Conservation (phyloP, 345 rosid genomes). For the Theobroma cacao region DNA sequence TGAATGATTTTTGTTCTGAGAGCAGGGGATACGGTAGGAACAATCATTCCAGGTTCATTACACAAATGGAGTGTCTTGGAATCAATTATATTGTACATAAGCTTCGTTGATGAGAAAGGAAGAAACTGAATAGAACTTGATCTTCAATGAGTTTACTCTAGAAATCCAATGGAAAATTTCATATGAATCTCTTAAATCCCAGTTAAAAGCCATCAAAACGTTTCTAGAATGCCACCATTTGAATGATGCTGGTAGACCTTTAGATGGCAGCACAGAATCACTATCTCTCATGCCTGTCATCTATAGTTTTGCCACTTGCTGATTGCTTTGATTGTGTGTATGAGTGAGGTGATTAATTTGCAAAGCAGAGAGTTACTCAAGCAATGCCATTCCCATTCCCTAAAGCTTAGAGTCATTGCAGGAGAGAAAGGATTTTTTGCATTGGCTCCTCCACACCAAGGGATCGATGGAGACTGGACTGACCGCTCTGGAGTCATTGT, state of each 20-base stretch:
- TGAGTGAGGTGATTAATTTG: not conserved
- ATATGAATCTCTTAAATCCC: not conserved
- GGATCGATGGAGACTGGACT: constrained; percentile 63
- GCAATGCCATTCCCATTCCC: not conserved
- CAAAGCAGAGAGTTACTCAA: not conserved
- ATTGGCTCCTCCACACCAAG: constrained; percentile 63
- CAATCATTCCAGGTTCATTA: not conserved
- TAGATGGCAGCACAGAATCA: not conserved
- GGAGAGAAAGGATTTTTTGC: constrained; percentile 57
- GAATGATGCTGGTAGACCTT: not conserved
- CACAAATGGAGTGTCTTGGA: not conserved
- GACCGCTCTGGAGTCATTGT: constrained; percentile 58
- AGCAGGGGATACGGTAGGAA: not conserved
- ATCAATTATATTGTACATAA: not conserved
- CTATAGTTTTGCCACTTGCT: not conserved
- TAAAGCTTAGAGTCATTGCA: constrained; percentile 15
- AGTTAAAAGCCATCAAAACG: not conserved
- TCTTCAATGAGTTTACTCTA: not conserved
- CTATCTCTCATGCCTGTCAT: not conserved
- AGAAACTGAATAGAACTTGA: not conserved
- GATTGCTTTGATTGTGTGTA: constrained; percentile 12
- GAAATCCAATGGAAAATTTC: not conserved
- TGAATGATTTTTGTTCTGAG: not conserved
- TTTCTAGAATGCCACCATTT: not conserved
- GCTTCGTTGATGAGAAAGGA: not conserved